Evolutionary conservation across 208 protist species (phyloP), one percentile per base, ranked within the genome.

Genomic region (Phytomonas sp.): DNA sequence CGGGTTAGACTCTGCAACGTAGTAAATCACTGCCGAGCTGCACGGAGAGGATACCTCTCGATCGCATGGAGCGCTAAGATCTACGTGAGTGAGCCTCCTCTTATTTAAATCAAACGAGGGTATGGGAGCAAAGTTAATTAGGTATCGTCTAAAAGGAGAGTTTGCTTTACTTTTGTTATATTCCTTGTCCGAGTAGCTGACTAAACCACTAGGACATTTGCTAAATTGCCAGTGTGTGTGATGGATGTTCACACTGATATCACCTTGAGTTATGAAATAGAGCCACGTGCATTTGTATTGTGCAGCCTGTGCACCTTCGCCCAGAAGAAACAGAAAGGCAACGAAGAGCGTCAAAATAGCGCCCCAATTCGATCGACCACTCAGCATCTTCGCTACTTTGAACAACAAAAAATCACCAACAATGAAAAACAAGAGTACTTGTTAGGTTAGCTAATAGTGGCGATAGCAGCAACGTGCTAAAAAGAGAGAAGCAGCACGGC

Each of bases 261-360:
- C 28, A n/a, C 60, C 60, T 62, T 62, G 60, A 3, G 28, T 62
- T 62, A 33, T 62, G 8, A 62, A 34, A 34, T 34, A 34, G 13
- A 62, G 28, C 31, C 28, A 34, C 20, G 11, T 28, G 13, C 31
- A 34, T 34, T 34, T 62, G 60, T 11, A 23, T 20, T 46, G 40
- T 17, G 7, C 11, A 23, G 40, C 11, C 40, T 4, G 0, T 36
- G 29, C 66, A 56, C 66, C 6, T 32, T 8, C n/a, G 28, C 7
- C 17, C n/a, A 13, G 13, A 60, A 62, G 9, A 30, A 62, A 63
- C 8, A 28, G 46, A 73, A 61, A 32, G 29, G 63, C 67, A 74
- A 60, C 28, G 33, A 60, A 64, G 64, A 64, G 37, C 4, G 40
- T 40, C 28, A 8, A 20, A 28, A 72, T 28, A 30, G 11, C 11